Evolutionary conservation across 306 rosid species (phyloP).

Genomic region (Gastrolobium villosum): DNA sequence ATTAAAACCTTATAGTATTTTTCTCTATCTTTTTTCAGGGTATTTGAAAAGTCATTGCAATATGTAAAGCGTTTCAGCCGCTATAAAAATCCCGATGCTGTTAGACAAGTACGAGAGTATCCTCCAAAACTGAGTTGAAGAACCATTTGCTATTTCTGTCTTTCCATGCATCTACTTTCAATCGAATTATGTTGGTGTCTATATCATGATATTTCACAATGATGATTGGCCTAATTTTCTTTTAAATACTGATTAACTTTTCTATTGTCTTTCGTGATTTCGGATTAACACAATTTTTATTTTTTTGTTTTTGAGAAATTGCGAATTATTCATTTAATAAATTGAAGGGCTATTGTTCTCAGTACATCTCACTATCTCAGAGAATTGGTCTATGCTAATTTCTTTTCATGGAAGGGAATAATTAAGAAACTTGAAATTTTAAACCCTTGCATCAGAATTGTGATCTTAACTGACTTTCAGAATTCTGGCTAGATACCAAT

Average conservation of each 20-base stretch:
- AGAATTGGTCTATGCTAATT: constrained; percentile 25
- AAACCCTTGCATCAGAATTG: constrained; percentile 35
- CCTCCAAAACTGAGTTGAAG: constrained; percentile 54
- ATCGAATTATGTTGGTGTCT: constrained; percentile 9
- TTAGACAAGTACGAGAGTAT: constrained; percentile 99
- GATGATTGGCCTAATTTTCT: constrained; percentile 32
- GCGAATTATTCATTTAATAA: background rate
- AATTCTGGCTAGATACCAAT: constrained; percentile 84
- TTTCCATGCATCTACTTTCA: constrained; percentile 3
- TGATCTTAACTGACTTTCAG: constrained; percentile 76
- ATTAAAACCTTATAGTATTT: constrained; percentile 15
- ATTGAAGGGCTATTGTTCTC: constrained; percentile 14
- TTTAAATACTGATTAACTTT: background rate
- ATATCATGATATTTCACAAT: constrained; percentile 9
- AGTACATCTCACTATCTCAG: constrained; percentile 30
- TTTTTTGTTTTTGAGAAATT: background rate
- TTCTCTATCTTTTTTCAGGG: constrained; percentile 56
- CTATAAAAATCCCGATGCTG: constrained; percentile 96
- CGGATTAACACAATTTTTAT: background rate
- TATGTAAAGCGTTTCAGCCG: constrained; percentile 99
- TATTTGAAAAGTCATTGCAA: constrained; percentile 95
- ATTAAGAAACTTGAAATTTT: constrained; percentile 34
- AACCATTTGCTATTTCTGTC: constrained; percentile 20
- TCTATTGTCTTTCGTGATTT: background rate
- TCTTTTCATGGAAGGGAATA: constrained; percentile 6